Evolutionary conservation across 2,329 filamentous ascomycete genomes (phyloP).

Genomic region (Calonectria leucothoes): DNA sequence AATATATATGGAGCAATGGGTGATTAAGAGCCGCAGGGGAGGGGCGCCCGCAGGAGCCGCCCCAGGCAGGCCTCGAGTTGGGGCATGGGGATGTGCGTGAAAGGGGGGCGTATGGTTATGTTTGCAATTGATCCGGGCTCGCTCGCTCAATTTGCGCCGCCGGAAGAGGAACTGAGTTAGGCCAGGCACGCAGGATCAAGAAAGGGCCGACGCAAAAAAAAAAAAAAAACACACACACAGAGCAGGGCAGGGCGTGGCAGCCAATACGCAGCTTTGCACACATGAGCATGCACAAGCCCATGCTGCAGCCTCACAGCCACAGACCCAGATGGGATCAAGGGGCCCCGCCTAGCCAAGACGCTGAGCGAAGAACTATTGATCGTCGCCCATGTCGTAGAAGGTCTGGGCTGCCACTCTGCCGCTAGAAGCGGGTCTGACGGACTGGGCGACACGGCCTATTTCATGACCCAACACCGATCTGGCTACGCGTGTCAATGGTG

Average conservation of each 20-base stretch:
- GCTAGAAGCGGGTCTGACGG: not conserved
- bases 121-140: not conserved
- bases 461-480: not conserved
- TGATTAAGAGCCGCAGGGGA: not conserved
- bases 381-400: not conserved
- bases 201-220: not conserved
- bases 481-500: not conserved
- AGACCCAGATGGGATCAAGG: too few species aligned
- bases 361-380: not conserved
- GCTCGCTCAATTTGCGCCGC: not conserved
- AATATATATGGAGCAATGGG: not conserved
- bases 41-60: not conserved
- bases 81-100: not conserved
- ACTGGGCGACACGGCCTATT: not conserved
- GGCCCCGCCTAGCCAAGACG: not conserved
- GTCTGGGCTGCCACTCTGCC: not conserved
- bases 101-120: not conserved
- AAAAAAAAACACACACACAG: too few species aligned
- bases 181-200: not conserved
- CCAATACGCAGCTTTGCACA: not conserved
- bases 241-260: too few species aligned
- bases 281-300: not conserved
- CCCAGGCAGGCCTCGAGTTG: not conserved
- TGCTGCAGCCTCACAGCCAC: not conserved
- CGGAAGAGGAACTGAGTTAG: not conserved